Conservation (phyloP, 108 stramenopile genomes). For the Parmales sp. region DNA sequence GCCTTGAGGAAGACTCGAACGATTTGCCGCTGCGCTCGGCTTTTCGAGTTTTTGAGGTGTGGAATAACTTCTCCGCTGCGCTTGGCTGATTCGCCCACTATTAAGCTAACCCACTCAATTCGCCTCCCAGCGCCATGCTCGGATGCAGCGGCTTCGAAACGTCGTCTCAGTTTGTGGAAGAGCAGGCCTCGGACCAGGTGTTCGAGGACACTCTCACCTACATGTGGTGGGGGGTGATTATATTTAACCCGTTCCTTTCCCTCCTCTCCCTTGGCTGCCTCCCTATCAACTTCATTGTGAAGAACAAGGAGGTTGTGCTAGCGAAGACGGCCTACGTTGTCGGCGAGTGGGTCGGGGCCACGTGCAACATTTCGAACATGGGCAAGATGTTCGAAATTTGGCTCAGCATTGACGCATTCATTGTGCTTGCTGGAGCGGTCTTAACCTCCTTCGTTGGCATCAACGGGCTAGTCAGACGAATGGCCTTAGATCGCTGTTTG, state of each 20-base stretch:
- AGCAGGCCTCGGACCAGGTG: slow-evolving; percentile 41
- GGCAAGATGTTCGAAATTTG: too few species aligned
- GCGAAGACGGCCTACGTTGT: slow-evolving; percentile 44
- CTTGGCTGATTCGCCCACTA: too few species aligned
- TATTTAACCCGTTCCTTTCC: slow-evolving; percentile 53
- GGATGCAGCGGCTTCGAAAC: slow-evolving; percentile 64
- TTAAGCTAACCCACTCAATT: too few species aligned
- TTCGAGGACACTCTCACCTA: slow-evolving; percentile 49
- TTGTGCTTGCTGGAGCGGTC: slow-evolving; percentile 52
- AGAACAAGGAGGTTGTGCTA: slow-evolving; percentile 39
- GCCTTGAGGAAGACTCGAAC: too few species aligned
- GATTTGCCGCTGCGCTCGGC: too few species aligned
- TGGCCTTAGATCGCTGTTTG: slow-evolving; percentile 55
- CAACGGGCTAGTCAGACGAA: slow-evolving; percentile 44
- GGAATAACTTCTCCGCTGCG: too few species aligned
- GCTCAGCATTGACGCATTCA: slow-evolving; percentile 48
- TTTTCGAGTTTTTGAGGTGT: too few species aligned
- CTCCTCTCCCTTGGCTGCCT: slow-evolving; percentile 42
- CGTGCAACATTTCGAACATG: too few species aligned
- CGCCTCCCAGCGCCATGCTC: slow-evolving; percentile 52
- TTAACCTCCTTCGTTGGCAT: slow-evolving; percentile 62
- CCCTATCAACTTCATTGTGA: slow-evolving; percentile 36
- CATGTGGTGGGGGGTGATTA: slow-evolving; percentile 46
- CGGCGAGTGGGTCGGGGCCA: slow-evolving; percentile 41
- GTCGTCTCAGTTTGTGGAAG: slow-evolving; percentile 49